Conservation (phyloP, 371 early-diverging fungal genomes). For the Apophysomyces variabilis region DNA sequence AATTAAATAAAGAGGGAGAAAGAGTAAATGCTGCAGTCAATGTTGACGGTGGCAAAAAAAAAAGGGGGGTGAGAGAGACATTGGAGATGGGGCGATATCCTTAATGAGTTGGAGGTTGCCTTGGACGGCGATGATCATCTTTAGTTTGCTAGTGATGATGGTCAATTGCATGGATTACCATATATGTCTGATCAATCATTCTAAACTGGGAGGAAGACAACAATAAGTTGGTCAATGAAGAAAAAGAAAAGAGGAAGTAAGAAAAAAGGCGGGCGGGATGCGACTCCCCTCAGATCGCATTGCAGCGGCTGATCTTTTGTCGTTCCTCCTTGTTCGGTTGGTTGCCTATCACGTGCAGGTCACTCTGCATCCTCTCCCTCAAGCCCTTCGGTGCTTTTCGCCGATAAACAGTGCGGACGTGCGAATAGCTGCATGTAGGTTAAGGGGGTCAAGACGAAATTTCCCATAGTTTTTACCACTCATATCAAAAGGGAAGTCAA, state of each 20-base stretch:
- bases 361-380: slow-evolving; percentile 5
- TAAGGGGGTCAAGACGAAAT: background rate
- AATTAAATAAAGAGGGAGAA: background rate
- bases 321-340: background rate
- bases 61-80: no score
- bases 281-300: background rate
- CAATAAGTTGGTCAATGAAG: slow-evolving; percentile 7
- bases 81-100: background rate
- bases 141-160: slow-evolving; percentile 1
- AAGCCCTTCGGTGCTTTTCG: slow-evolving; percentile 6
- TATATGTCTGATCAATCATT: background rate
- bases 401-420: slow-evolving; percentile 4
- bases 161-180: slow-evolving; percentile 5
- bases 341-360: slow-evolving; percentile 6
- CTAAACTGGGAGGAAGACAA: background rate
- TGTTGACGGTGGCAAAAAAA: background rate
- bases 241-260: background rate
- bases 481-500: background rate
- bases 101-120: background rate
- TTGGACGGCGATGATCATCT: background rate
- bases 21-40: background rate
- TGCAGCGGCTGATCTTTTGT: slow-evolving; percentile 6
- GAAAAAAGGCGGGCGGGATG: slow-evolving; percentile 10
- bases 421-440: slow-evolving; percentile 7
- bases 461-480: background rate